A percentile compares a stretch with the other conserved stretches of the same genome.
Conservation (phyloP, 139 green algal genomes). For the Chlorella sp. region DNA sequence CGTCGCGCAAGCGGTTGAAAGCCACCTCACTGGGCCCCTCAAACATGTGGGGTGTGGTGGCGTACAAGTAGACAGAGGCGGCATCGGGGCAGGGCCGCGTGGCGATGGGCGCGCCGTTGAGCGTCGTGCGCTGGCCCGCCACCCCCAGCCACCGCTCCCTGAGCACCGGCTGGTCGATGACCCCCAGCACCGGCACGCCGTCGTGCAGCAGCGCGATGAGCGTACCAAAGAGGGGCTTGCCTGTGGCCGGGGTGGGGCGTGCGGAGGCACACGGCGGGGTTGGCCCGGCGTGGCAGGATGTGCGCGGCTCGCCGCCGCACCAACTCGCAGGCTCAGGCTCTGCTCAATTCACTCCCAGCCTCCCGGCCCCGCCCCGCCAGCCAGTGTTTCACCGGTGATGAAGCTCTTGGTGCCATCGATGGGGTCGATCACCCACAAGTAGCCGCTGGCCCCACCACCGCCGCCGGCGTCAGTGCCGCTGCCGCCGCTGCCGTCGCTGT, state of each 20-base stretch:
- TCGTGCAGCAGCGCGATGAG: slow-evolving; percentile 90
- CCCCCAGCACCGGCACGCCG: slow-evolving; percentile 87
- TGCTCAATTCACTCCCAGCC: neutral
- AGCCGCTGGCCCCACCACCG: slow-evolving; percentile 42
- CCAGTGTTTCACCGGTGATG: slow-evolving; percentile 82
- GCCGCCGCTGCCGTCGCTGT: neutral
- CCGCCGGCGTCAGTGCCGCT: neutral
- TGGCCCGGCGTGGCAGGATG: too few relatives aligned
- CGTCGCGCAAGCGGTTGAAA: slow-evolving; percentile 76
- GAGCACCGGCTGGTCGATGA: slow-evolving; percentile 95
- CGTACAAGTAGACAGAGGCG: slow-evolving; percentile 72
- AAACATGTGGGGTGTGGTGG: slow-evolving; percentile 97
- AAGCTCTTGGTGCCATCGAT: slow-evolving; percentile 99
- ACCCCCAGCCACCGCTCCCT: slow-evolving; percentile 93
- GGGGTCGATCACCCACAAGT: slow-evolving; percentile 95
- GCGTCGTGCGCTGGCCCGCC: slow-evolving; percentile 70
- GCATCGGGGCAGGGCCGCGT: slow-evolving; percentile 43
- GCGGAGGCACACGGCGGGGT: too few relatives aligned
- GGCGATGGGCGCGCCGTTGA: slow-evolving; percentile 83
- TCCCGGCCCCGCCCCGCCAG: neutral
- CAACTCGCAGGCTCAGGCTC: neutral
- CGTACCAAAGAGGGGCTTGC: slow-evolving; percentile 97
- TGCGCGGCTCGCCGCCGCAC: neutral
- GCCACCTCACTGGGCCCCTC: slow-evolving; percentile 50
- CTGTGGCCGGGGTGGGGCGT: slow-evolving; percentile 50